These are phyloP conservation scores for Beauveria scarabaeidicola DNA, from an alignment of 2,329 filamentous ascomycete species.

Conservation along the genomic window DNA sequence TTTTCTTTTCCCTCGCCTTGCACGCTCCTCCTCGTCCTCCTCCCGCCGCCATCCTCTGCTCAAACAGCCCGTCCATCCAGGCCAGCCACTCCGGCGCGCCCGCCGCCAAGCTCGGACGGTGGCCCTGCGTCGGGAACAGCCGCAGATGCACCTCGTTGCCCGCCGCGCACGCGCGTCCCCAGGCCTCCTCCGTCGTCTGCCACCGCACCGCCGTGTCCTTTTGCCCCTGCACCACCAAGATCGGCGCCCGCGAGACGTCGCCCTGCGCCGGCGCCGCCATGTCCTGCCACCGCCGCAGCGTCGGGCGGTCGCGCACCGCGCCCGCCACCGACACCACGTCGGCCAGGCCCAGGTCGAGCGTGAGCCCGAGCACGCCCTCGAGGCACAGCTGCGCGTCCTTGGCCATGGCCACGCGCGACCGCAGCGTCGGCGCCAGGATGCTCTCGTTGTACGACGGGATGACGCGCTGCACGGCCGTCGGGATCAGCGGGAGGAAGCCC, in stretches of 20 bases:
- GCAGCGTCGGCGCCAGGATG: background rate
- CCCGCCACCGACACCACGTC: background rate
- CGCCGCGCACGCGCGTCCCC: background rate
- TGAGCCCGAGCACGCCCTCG: background rate
- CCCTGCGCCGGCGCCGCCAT: constrained; percentile 7
- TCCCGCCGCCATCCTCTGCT: background rate
- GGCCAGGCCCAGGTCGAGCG: background rate
- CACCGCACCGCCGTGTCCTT: constrained; percentile 7
- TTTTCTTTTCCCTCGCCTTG: background rate
- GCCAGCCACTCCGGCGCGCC: constrained; percentile 1
- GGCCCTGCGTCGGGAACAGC: background rate
- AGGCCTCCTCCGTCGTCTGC: constrained; percentile 5
- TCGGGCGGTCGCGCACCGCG: background rate
- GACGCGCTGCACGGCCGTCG: background rate
- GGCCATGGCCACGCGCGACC: background rate
- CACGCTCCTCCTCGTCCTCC: background rate
- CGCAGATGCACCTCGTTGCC: constrained; percentile 13
- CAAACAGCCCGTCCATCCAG: constrained; percentile 7
- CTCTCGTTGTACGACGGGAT: background rate
- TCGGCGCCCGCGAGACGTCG: constrained; percentile 8
- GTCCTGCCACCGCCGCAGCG: constrained; percentile 11
- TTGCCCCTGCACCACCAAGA: constrained; percentile 12
- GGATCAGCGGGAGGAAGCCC: background rate
- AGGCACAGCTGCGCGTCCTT: background rate
- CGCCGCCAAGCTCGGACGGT: constrained; percentile 6